These are phyloP conservation scores for Agastache rugosa DNA, from an alignment of 257 asterid genomes.

Conservation along the genomic window DNA sequence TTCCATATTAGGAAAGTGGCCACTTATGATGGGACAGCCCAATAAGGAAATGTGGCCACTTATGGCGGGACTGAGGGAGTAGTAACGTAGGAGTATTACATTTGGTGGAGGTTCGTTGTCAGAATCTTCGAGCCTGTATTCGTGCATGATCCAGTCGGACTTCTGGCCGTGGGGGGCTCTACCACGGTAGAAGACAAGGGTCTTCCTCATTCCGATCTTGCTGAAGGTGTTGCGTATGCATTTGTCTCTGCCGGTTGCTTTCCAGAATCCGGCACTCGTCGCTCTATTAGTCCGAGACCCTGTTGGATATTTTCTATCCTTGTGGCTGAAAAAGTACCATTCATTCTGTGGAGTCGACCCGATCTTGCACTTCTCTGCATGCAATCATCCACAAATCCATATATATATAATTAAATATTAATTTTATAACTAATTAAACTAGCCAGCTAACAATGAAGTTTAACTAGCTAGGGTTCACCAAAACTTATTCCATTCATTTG, in stretches of 20 bases:
- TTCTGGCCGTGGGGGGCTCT: constrained; percentile 95
- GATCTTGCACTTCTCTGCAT: constrained; percentile 73
- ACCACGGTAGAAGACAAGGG: constrained; percentile 88
- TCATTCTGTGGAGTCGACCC: constrained; percentile 92
- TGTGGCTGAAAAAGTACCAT: constrained; percentile 97
- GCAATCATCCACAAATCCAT: background rate
- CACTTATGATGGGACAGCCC: too few relatives aligned
- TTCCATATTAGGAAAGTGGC: too few relatives aligned
- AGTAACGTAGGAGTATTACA: too few relatives aligned
- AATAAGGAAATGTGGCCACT: too few relatives aligned
- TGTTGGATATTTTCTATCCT: constrained; percentile 90
- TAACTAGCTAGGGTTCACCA: too few relatives aligned
- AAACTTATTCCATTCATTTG: too few relatives aligned
- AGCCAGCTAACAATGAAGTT: too few relatives aligned
- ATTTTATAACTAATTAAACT: background rate
- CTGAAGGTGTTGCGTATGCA: constrained; percentile 72
- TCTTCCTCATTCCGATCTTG: constrained; percentile 92
- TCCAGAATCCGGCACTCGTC: constrained; percentile 91
- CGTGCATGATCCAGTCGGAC: constrained; percentile 97
- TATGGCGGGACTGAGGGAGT: too few relatives aligned
- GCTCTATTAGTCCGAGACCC: constrained; percentile 91
- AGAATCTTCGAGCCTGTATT: constrained; percentile 73
- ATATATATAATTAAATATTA: background rate
- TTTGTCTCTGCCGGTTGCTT: constrained; percentile 92
- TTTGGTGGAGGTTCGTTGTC: constrained; percentile 51